These are phyloP conservation scores for Brasenia schreberi DNA, from an alignment of 164 flowering plant genomes.

Conservation along the genomic window DNA sequence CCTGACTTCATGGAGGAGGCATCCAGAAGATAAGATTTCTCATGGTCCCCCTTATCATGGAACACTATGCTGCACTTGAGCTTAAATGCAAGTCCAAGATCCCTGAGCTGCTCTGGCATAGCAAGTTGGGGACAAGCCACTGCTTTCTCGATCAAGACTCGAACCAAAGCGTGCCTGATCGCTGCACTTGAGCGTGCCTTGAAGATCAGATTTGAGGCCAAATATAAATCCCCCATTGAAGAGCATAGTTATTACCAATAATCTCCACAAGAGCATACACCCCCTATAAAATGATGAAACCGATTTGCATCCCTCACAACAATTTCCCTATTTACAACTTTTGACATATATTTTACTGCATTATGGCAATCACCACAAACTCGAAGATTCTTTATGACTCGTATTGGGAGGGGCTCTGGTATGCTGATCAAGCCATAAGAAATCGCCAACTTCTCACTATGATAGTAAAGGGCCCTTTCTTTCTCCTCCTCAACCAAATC, in stretches of 20 bases:
- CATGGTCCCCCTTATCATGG: too few relatives aligned
- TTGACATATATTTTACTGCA: conserved; percentile 32
- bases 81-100: too few relatives aligned
- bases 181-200: too few relatives aligned
- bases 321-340: conserved; percentile 13
- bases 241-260: conserved; percentile 20
- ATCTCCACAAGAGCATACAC: conserved; percentile 42
- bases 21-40: too few relatives aligned
- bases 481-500: conserved; percentile 46
- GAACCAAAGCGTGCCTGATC: too few relatives aligned
- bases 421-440: conserved; percentile 33
- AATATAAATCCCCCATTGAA: not conserved
- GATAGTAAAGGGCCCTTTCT: conserved; percentile 28
- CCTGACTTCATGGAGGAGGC: too few relatives aligned
- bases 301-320: conserved; percentile 43
- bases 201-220: too few relatives aligned
- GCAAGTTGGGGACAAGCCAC: too few relatives aligned
- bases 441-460: conserved; percentile 43
- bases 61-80: too few relatives aligned
- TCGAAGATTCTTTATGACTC: conserved; percentile 38
- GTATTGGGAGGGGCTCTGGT: conserved; percentile 18
- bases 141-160: too few relatives aligned
- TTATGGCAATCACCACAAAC: conserved; percentile 43
- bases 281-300: conserved; percentile 32
- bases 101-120: too few relatives aligned